These are phyloP conservation scores for Penicillium waksmanii DNA, from an alignment of 495 filamentous ascomycete species.

Conservation along the genomic window DNA sequence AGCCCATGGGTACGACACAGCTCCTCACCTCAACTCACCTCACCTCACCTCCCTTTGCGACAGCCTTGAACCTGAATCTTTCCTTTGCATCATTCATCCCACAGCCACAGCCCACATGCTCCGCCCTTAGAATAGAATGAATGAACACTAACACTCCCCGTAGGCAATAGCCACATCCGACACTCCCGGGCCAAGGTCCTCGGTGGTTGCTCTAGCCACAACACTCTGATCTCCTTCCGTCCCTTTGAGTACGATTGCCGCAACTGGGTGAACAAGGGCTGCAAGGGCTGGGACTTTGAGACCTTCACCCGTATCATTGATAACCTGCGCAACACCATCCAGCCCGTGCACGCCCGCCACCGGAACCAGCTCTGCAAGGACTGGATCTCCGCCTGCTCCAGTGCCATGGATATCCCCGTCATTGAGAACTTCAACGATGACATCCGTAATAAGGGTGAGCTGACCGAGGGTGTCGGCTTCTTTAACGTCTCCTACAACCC, in stretches of 20 bases:
- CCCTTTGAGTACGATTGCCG: constrained; percentile 80
- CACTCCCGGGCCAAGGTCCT: constrained; percentile 85
- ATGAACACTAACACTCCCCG: neutral
- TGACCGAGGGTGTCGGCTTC: constrained; percentile 77
- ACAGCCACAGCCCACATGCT: neutral
- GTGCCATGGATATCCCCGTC: constrained; percentile 72
- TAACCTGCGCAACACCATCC: constrained; percentile 76
- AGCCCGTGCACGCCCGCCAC: constrained; percentile 76
- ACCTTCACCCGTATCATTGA: constrained; percentile 75
- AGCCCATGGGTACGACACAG: constrained; percentile 66
- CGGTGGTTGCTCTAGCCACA: constrained; percentile 85
- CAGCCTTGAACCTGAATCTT: no score
- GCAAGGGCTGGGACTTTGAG: constrained; percentile 77
- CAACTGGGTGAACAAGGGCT: constrained; percentile 72
- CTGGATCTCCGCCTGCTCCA: constrained; percentile 76
- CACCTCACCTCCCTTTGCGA: neutral
- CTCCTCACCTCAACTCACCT: neutral
- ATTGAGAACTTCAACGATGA: constrained; percentile 81
- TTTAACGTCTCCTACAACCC: constrained; percentile 85
- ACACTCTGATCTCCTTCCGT: constrained; percentile 83
- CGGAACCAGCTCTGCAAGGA: constrained; percentile 84
- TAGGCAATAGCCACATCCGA: constrained; percentile 80
- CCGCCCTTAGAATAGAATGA: neutral
- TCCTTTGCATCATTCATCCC: neutral
- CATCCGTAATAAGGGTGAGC: constrained; percentile 66